Conservation (phyloP, 2,329 filamentous ascomycete genomes). For the Calycina marina region DNA sequence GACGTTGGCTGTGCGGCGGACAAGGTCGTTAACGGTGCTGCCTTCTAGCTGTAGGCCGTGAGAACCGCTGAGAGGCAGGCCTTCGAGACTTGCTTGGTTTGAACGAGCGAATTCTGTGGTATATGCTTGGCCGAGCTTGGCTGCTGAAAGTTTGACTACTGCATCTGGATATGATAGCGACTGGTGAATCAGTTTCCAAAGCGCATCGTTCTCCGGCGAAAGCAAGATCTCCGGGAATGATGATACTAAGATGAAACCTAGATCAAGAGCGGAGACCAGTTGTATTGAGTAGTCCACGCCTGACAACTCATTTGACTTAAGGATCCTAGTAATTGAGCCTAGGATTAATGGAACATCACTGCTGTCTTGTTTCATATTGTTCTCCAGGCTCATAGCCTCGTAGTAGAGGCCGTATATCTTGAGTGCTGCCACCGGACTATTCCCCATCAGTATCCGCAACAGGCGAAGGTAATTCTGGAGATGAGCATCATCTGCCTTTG, state of each 20-base stretch:
- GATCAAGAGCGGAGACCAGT: constrained; percentile 56
- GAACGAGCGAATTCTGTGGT: constrained; percentile 63
- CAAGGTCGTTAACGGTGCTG: constrained; percentile 47
- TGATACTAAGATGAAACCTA: constrained; percentile 52
- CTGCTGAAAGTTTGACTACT: constrained; percentile 62
- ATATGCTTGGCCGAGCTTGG: constrained; percentile 61
- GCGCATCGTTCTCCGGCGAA: constrained; percentile 37
- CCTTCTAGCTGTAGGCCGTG: constrained; percentile 54
- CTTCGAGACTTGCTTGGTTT: constrained; percentile 36
- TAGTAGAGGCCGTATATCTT: constrained; percentile 77
- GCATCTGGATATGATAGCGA: constrained; percentile 59
- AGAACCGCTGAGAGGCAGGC: constrained; percentile 51
- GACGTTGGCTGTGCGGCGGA: constrained; percentile 33
- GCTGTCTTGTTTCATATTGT: background rate
- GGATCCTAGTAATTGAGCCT: constrained; percentile 34
- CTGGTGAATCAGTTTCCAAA: constrained; percentile 58
- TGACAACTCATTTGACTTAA: constrained; percentile 37
- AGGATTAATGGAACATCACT: constrained; percentile 39
- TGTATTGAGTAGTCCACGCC: constrained; percentile 52
- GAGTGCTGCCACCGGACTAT: constrained; percentile 59
- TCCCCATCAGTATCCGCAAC: constrained; percentile 61
- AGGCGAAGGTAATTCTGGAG: constrained; percentile 55
- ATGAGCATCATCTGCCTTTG: constrained; percentile 59
- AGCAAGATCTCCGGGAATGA: constrained; percentile 51
- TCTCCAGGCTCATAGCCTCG: constrained; percentile 45